These are phyloP conservation scores for Logfia minima DNA, from an alignment of 129 eudicot genomes.

Conservation along the genomic window DNA sequence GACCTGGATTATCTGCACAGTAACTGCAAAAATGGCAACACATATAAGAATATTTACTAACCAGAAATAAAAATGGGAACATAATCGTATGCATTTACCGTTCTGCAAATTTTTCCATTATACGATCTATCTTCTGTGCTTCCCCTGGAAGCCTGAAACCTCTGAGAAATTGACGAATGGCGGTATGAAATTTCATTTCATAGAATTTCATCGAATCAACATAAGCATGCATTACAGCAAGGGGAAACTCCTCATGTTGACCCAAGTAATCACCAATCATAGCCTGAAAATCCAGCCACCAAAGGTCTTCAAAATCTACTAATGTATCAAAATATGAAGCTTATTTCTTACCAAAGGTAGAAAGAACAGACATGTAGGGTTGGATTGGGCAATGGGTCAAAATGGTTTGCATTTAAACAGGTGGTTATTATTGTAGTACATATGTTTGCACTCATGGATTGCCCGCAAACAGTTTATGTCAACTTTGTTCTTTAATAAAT, in stretches of 20 bases:
- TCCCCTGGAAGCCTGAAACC: conserved; percentile 97
- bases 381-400: not conserved
- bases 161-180: conserved; percentile 84
- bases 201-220: conserved; percentile 87
- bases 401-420: not conserved
- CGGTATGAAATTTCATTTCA: conserved; percentile 77
- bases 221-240: conserved; percentile 95
- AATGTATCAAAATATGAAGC: not conserved
- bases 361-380: not conserved
- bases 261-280: conserved; percentile 97
- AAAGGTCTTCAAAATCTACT: conserved; percentile 8
- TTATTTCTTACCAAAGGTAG: not conserved
- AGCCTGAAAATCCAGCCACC: conserved; percentile 47
- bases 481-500: not conserved
- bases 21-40: conserved; percentile 58
- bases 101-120: conserved; percentile 97
- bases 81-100: conserved; percentile 47
- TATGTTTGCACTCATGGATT: not conserved
- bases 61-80: not conserved
- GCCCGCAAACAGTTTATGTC: not conserved
- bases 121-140: conserved; percentile 93
- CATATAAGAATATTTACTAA: not conserved
- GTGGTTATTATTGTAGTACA: not conserved
- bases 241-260: conserved; percentile 88
- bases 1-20: conserved; percentile 87